These are phyloP conservation scores for Giardia muris DNA, from an alignment of 208 protist genomes.

Conservation along the genomic window DNA sequence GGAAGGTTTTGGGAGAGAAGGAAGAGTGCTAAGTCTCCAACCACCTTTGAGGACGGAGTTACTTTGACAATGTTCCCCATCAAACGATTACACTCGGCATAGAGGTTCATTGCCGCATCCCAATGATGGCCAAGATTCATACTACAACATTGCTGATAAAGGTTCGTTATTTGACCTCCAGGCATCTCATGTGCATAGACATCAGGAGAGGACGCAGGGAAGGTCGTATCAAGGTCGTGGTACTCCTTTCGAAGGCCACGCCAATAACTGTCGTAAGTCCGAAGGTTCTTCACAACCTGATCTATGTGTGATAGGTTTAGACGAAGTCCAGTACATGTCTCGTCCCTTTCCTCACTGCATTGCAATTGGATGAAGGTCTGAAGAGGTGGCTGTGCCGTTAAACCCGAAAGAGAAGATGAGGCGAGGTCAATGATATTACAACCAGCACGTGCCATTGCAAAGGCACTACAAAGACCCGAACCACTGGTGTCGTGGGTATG, in stretches of 20 bases:
- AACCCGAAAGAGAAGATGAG: constrained; percentile 51
- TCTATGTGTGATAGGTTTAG: constrained; percentile 25
- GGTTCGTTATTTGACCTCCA: constrained; percentile 63
- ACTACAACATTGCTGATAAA: constrained; percentile 58
- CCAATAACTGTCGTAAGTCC: constrained; percentile 26
- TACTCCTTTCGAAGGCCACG: constrained; percentile 37
- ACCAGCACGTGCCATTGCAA: constrained; percentile 53
- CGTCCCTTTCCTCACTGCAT: not conserved
- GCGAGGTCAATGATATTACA: constrained; percentile 60
- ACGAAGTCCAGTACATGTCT: not conserved
- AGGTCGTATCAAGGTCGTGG: not conserved
- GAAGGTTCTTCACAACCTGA: constrained; percentile 5
- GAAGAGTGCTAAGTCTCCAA: constrained; percentile 43
- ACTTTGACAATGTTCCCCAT: constrained; percentile 58
- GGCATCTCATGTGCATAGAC: constrained; percentile 58
- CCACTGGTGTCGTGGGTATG: constrained; percentile 69
- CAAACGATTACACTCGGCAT: constrained; percentile 49
- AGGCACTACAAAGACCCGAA: constrained; percentile 56
- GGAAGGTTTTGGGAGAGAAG: constrained; percentile 38
- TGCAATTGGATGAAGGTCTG: constrained; percentile 52
- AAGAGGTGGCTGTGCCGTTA: constrained; percentile 62
- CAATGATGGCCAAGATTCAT: constrained; percentile 51
- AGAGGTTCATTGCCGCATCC: constrained; percentile 38
- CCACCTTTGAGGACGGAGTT: constrained; percentile 48
- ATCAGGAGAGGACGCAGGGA: constrained; percentile 34